phyloP scores from a whole-genome alignment of 202 grass and related monocot species.

The Cymbopogon flexuosus region DNA sequence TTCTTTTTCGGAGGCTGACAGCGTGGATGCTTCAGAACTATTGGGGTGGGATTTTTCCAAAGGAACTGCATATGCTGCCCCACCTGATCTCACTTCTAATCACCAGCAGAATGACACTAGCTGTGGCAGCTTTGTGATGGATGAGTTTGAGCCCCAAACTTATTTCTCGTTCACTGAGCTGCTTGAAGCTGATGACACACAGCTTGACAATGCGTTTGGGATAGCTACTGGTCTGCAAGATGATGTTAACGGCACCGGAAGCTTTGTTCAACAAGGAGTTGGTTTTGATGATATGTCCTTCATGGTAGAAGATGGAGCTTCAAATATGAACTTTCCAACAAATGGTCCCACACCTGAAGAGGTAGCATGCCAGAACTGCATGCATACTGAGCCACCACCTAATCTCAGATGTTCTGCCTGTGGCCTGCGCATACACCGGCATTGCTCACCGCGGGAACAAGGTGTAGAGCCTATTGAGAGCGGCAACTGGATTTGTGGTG shows the following conservation, averaged over 20 bases:
- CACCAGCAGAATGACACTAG: constrained; percentile 40
- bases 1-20: constrained; percentile 31
- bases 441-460: constrained; percentile 80
- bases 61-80: constrained; percentile 30
- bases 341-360: constrained; percentile 16
- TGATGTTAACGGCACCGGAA: constrained; percentile 26
- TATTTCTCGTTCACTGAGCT: constrained; percentile 94
- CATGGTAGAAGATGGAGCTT: constrained; percentile 39
- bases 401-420: constrained; percentile 59
- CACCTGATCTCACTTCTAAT: constrained; percentile 29
- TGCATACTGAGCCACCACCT: constrained; percentile 45
- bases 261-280: constrained; percentile 43
- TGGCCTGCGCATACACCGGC: constrained; percentile 50
- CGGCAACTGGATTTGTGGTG: constrained; percentile 65
- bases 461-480: constrained; percentile 21
- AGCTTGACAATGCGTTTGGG: constrained; percentile 48
- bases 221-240: constrained; percentile 27
- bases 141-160: constrained; percentile 81
- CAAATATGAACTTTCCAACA: constrained; percentile 28
- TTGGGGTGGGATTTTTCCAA: constrained; percentile 51
- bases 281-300: constrained; percentile 47
- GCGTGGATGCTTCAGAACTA: constrained; percentile 42
- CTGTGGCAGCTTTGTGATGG: constrained; percentile 37
- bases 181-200: constrained; percentile 71
- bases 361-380: constrained; percentile 56